Conservation (phyloP, 495 filamentous ascomycete species). For the Hypoxylon crocopeplum region DNA sequence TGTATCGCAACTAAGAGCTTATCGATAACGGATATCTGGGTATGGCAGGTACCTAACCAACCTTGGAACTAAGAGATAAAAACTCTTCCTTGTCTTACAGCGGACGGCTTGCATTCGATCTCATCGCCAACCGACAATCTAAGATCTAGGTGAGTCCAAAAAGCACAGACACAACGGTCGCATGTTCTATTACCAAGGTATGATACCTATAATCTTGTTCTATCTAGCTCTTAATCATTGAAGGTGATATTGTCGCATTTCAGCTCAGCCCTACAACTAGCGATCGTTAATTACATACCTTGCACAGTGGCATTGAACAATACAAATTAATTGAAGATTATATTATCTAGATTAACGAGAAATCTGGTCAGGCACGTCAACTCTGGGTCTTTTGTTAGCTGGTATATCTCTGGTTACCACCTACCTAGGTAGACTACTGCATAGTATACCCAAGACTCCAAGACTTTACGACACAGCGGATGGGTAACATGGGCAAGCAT, state of each 20-base stretch:
- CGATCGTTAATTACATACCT: conserved; percentile 23
- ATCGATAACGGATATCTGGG: no score
- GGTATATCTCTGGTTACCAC: conserved; percentile 2
- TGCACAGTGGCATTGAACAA: conserved; percentile 33
- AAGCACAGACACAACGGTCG: no score
- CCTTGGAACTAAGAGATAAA: no score
- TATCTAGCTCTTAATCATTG: background rate
- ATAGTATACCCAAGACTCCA: background rate
- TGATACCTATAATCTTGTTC: background rate
- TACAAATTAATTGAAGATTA: conserved; percentile 32
- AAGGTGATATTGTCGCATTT: conserved; percentile 38
- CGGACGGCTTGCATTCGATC: no score
- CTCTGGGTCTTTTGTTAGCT: conserved; percentile 5
- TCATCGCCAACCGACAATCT: no score
- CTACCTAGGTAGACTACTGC: background rate
- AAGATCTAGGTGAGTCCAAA: no score
- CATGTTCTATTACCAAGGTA: no score
- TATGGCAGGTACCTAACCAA: no score
- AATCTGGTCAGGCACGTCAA: conserved; percentile 18
- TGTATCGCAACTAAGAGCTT: no score
- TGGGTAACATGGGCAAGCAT: conserved; percentile 21
- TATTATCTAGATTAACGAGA: conserved; percentile 30
- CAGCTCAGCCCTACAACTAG: conserved; percentile 36
- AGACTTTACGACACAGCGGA: conserved; percentile 6
- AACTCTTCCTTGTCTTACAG: no score